Base-by-base conservation (phyloP, 192 early-diverging fungal genomes). In the Irineochytrium annulatum region DNA sequence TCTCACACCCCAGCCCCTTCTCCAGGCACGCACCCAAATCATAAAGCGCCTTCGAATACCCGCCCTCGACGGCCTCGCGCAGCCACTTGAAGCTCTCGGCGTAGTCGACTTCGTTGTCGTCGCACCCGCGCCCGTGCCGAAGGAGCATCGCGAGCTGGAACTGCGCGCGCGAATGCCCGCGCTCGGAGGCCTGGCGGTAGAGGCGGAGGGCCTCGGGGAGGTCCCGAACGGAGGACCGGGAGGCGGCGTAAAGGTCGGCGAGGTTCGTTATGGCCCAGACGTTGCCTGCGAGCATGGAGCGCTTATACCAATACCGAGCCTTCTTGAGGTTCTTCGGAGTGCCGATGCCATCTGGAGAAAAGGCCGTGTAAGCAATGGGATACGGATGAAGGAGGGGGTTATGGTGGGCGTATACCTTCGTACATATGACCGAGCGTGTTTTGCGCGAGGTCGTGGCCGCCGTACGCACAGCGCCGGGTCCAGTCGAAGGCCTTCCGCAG, bases 351-450 rank as follows among this genome's bases (percentile, higher is more conserved):
- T 91, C 87, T n/a, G n/a, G n/a, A n/a, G n/a, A n/a, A n/a, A n/a
- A n/a, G n/a, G n/a, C n/a, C n/a, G n/a, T 43, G 81, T 77, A n/a
- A 52, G 6, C 8, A 52, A 8, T 8, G n/a, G 49, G 20, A 52
- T n/a, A 52, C 8, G 8, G n/a, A 52, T n/a, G n/a, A 20, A 52
- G 49, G 8, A 16, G 16, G 22, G 8, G n/a, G n/a, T n/a, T n/a
- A n/a, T n/a, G n/a, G n/a, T n/a, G n/a, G n/a, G n/a, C n/a, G n/a
- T n/a, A n/a, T 20, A 24, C n/a, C n/a, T 57, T 91, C 88, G 54
- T 89, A 91, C 32, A 90, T 76, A 57, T 85, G 86, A 1, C 90
- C 91, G 28, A 94, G 77, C 13, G 87, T 88, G 57, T 89, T 91
- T 57, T 90, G 86, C 22, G 87, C 91, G 2, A 88, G 63, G 24